A percentile compares a stretch with the other conserved stretches of the same genome.
These are phyloP conservation scores for Amniculicola lignicola DNA, from an alignment of 495 filamentous ascomycete species.

Conservation along the genomic window DNA sequence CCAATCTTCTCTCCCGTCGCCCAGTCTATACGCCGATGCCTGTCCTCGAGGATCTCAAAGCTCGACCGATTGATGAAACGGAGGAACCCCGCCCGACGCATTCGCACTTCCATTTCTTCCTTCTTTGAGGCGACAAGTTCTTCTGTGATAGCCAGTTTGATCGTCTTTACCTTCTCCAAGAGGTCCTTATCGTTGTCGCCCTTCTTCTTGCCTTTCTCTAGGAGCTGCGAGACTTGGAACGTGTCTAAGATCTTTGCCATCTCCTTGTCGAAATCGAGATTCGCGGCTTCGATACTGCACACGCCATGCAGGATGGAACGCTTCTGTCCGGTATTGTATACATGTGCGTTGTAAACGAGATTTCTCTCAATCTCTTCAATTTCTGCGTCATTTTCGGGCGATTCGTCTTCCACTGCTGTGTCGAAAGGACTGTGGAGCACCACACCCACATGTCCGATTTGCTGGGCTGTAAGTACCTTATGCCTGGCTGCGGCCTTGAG, in stretches of 20 bases:
- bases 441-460: constrained; percentile 13
- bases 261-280: constrained; percentile 23
- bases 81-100: constrained; percentile 13
- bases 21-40: constrained; percentile 10
- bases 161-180: not conserved
- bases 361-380: constrained; percentile 24
- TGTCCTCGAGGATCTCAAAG: constrained; percentile 6
- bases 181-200: constrained; percentile 10
- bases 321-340: constrained; percentile 7
- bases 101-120: constrained; percentile 21
- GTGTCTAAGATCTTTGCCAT: constrained; percentile 9
- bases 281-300: not conserved
- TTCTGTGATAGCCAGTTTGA: constrained; percentile 12
- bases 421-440: constrained; percentile 6
- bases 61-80: constrained; percentile 12
- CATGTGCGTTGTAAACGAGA: constrained; percentile 21
- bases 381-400: constrained; percentile 11
- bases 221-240: constrained; percentile 8
- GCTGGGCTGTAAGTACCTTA: constrained; percentile 4
- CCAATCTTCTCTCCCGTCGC: constrained; percentile 9
- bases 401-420: not conserved
- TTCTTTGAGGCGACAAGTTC: constrained; percentile 18
- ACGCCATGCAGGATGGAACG: not conserved
- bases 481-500: not conserved
- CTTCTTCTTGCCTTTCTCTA: constrained; percentile 5